Evolutionary conservation across 2,329 filamentous ascomycete species (phyloP).

Genomic region (Myriangium duriaei): DNA sequence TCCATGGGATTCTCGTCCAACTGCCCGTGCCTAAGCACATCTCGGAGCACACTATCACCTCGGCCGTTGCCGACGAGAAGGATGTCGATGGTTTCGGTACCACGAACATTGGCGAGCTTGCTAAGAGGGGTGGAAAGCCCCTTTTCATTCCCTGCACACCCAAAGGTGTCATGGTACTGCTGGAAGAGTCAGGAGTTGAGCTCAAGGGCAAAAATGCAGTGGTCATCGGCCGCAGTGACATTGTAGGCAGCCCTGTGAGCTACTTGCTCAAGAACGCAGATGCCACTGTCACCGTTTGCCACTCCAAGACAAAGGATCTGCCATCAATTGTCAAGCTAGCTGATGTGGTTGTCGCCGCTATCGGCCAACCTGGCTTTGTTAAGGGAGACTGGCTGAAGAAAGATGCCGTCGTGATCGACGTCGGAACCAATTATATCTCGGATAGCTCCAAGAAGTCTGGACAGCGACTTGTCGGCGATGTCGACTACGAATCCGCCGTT

Average conservation of each 20-base stretch:
- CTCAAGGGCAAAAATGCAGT: constrained; percentile 85
- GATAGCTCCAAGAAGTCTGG: constrained; percentile 87
- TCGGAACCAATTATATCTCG: constrained; percentile 90
- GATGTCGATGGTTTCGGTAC: constrained; percentile 97
- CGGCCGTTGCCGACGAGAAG: constrained; percentile 82
- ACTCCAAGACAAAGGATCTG: constrained; percentile 71
- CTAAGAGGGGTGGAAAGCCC: constrained; percentile 83
- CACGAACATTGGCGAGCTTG: constrained; percentile 88
- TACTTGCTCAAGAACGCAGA: constrained; percentile 91
- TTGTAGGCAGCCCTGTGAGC: constrained; percentile 93
- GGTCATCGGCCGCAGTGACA: constrained; percentile 88
- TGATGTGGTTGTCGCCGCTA: constrained; percentile 83
- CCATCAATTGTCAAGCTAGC: constrained; percentile 65
- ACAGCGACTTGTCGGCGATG: constrained; percentile 83
- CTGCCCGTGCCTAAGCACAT: constrained; percentile 80
- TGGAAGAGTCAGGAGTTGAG: constrained; percentile 72
- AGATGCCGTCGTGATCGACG: constrained; percentile 91
- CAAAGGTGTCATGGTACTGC: constrained; percentile 88
- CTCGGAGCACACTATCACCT: constrained; percentile 81
- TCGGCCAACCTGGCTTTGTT: constrained; percentile 76
- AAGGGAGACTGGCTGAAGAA: constrained; percentile 94
- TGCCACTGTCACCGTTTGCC: constrained; percentile 92
- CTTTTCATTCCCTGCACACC: constrained; percentile 92
- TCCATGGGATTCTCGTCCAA: constrained; percentile 91
- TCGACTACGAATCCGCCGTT: constrained; percentile 75